Percentiles rank a stretch among this genome's conserved stretches.
Conservation (phyloP, 2,329 filamentous ascomycete species). For the Colletotrichum tropicicola region DNA sequence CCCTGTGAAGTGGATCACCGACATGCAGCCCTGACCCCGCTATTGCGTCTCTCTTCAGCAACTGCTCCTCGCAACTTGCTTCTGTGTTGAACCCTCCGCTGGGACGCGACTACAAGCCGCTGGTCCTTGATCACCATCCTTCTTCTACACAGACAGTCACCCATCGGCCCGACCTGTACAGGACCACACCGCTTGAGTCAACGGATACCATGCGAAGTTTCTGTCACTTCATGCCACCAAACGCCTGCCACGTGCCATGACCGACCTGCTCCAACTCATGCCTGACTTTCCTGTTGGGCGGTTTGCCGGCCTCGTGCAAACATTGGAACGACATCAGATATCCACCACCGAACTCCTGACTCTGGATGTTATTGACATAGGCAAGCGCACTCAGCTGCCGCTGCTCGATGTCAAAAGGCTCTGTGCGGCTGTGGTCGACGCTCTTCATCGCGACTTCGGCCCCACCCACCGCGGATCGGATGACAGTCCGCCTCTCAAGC, state of each 20-base stretch:
- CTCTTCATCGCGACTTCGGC: conserved; percentile 70
- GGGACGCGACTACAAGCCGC: too few relatives aligned
- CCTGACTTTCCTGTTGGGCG: conserved; percentile 78
- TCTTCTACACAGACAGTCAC: neutral
- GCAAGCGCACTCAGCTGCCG: conserved; percentile 85
- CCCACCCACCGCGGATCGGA: neutral
- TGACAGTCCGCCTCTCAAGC: conserved; percentile 2
- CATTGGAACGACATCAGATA: conserved; percentile 80
- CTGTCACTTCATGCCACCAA: neutral
- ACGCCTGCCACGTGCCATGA: conserved; percentile 63
- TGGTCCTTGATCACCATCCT: too few relatives aligned
- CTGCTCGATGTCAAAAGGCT: conserved; percentile 82
- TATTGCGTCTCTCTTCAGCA: neutral
- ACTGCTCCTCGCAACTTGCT: neutral
- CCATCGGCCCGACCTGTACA: neutral
- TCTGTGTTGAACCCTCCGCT: too few relatives aligned
- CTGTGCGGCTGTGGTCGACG: conserved; percentile 70
- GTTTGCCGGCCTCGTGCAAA: conserved; percentile 79
- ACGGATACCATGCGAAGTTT: neutral
- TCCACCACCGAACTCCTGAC: conserved; percentile 87
- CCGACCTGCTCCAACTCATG: conserved; percentile 84
- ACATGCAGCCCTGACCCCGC: neutral
- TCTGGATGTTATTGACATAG: conserved; percentile 82
- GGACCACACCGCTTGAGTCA: neutral
- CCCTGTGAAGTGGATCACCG: too few relatives aligned